Conservation (phyloP, 2,329 filamentous ascomycete species). For the Geosmithia putterillii region DNA sequence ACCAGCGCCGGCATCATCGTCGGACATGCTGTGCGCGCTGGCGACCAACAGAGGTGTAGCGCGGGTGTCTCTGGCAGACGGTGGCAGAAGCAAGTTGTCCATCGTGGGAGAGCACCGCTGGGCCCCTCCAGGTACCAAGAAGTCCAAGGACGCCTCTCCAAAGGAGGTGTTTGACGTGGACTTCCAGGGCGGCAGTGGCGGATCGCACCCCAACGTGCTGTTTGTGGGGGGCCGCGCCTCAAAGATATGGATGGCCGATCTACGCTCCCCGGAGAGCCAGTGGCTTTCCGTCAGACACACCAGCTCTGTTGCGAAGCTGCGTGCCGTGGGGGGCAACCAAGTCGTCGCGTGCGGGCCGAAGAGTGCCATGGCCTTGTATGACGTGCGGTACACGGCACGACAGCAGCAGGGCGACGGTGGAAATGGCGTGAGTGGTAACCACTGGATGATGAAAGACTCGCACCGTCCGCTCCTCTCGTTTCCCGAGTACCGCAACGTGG, state of each 20-base stretch:
- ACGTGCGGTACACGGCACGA: slow-evolving; percentile 30
- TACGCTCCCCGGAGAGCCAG: slow-evolving; percentile 21
- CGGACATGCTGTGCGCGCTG: slow-evolving; percentile 29
- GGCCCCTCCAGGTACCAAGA: slow-evolving; percentile 4
- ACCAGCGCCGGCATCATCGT: slow-evolving; percentile 25
- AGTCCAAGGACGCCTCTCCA: slow-evolving; percentile 6
- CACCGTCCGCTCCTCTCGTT: slow-evolving; percentile 35
- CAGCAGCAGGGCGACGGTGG: not conserved
- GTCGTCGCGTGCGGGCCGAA: slow-evolving; percentile 39
- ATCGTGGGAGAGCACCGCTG: slow-evolving; percentile 15
- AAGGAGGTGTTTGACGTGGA: slow-evolving; percentile 35
- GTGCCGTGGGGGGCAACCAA: slow-evolving; percentile 32
- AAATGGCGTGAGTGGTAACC: not conserved
- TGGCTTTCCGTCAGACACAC: slow-evolving; percentile 20
- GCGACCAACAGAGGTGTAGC: slow-evolving; percentile 36
- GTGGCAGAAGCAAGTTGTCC: slow-evolving; percentile 14
- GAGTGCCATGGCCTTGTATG: slow-evolving; percentile 41
- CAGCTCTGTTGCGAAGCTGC: slow-evolving; percentile 35
- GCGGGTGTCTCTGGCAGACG: slow-evolving; percentile 17
- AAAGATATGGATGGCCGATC: slow-evolving; percentile 30
- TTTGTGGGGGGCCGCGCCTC: slow-evolving; percentile 39
- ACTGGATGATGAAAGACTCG: no score
- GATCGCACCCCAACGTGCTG: slow-evolving; percentile 25
- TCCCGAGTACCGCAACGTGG: slow-evolving; percentile 34
- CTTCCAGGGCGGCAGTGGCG: slow-evolving; percentile 28